Conservation (phyloP, 257 asterid species). For the Solanum bulbocastanum region DNA sequence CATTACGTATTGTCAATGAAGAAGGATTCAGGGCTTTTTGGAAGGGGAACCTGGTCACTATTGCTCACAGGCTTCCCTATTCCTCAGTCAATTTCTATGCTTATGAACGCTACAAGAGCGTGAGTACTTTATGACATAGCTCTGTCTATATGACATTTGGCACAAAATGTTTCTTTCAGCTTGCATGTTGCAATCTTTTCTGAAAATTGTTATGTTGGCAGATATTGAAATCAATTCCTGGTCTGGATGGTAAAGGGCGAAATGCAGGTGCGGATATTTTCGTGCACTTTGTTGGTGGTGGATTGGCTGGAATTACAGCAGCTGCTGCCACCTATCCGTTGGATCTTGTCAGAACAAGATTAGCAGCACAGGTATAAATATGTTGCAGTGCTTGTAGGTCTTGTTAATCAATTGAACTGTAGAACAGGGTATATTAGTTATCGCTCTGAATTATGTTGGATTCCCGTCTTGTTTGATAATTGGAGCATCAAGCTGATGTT, state of each 20-base stretch:
- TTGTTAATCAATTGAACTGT: not conserved
- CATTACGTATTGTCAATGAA: conserved; percentile 57
- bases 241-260: conserved; percentile 34
- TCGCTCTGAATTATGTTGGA: not conserved
- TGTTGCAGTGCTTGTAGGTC: not conserved
- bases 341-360: conserved; percentile 89
- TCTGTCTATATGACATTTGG: not conserved
- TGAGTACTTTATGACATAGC: conserved; percentile 18
- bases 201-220: conserved; percentile 15
- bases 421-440: not conserved
- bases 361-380: conserved; percentile 73
- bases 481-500: not conserved
- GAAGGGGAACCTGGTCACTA: conserved; percentile 94
- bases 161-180: not conserved
- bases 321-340: conserved; percentile 88
- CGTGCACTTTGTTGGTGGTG: conserved; percentile 85
- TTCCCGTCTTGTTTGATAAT: not conserved
- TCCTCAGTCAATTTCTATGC: conserved; percentile 76
- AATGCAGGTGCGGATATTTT: conserved; percentile 32
- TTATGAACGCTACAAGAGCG: conserved; percentile 68
- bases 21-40: conserved; percentile 93
- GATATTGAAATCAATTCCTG: conserved; percentile 61
- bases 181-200: not conserved
- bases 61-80: conserved; percentile 88
- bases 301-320: conserved; percentile 84